Conservation (phyloP, 148 eudicot genomes). For the Rhododendron henanense region DNA sequence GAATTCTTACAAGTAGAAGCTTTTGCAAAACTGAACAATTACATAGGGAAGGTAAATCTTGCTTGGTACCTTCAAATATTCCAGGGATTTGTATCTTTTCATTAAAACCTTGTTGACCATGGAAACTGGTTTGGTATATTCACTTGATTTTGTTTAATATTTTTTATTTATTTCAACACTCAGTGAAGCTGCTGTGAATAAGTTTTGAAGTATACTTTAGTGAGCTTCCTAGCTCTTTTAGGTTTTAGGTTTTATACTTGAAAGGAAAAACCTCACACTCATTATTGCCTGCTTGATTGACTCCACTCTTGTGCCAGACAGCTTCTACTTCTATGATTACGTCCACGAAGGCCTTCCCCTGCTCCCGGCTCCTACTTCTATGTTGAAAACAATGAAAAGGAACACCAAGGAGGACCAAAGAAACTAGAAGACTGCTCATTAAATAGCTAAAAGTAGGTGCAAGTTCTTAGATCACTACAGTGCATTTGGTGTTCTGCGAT, state of each 20-base stretch:
- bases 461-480: background rate
- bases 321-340: background rate
- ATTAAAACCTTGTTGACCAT: background rate
- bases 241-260: background rate
- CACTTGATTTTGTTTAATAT: background rate
- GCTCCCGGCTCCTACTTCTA: background rate
- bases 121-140: background rate
- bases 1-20: slow-evolving; percentile 98
- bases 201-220: background rate
- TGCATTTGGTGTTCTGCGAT: background rate
- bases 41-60: slow-evolving; percentile 80
- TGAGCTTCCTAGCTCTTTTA: background rate
- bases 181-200: background rate
- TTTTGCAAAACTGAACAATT: slow-evolving; percentile 81
- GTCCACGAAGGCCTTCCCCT: background rate
- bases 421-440: background rate
- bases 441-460: background rate
- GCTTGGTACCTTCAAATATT: background rate
- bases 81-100: background rate
- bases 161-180: background rate
- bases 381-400: background rate
- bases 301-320: background rate
- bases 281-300: background rate
- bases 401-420: background rate
- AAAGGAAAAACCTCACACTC: background rate